phyloP scores from a whole-genome alignment of 2,329 filamentous ascomycete genomes.

The Tolypocladium capitatum region DNA sequence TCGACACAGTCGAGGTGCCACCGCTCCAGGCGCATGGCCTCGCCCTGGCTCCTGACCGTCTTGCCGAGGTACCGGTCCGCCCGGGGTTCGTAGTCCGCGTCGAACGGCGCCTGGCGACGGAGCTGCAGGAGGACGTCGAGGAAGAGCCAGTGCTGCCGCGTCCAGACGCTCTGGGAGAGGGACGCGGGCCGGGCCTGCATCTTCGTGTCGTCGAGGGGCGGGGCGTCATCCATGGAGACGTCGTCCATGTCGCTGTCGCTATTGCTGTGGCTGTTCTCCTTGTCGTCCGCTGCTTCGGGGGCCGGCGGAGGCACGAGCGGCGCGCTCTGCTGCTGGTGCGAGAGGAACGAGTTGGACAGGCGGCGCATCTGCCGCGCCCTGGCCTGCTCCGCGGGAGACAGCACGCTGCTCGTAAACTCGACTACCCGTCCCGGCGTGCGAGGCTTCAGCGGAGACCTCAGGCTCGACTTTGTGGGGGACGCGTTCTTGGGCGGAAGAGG shows the following conservation, averaged over 20 bases:
- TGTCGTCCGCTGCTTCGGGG: conserved; percentile 12
- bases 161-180: conserved; percentile 32
- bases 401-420: conserved; percentile 39
- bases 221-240: conserved; percentile 15
- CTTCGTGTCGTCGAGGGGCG: conserved; percentile 6
- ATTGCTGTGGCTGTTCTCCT: conserved; percentile 12
- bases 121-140: conserved; percentile 38
- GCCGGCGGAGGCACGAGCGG: not conserved
- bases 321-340: not conserved
- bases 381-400: conserved; percentile 31
- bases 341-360: conserved; percentile 11
- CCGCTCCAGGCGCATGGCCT: conserved; percentile 32
- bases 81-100: conserved; percentile 12
- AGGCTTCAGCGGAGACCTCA: conserved; percentile 43
- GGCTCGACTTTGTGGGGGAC: conserved; percentile 42
- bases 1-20: conserved; percentile 48
- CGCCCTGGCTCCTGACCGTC: conserved; percentile 31
- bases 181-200: conserved; percentile 4
- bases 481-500: conserved; percentile 36
- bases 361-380: conserved; percentile 17
- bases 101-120: conserved; percentile 27
- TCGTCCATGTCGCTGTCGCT: conserved; percentile 12
- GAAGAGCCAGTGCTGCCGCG: conserved; percentile 37
- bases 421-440: conserved; percentile 45
- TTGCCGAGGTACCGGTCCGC: conserved; percentile 31